Conservation (phyloP, 1,139 yeast genomes). For the Suhomyces guaymorum region DNA sequence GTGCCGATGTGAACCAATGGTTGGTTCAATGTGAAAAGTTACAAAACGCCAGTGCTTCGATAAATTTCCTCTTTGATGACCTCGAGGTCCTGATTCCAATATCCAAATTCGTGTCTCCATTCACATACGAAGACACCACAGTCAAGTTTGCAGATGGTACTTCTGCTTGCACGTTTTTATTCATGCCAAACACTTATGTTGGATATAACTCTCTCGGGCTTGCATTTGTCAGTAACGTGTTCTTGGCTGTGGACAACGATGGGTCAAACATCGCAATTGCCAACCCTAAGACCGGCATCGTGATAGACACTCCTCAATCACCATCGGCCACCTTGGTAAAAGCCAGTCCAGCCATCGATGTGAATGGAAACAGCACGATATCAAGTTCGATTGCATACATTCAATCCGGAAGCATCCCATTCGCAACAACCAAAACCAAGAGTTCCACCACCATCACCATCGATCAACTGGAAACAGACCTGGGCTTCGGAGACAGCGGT, state of each 20-base stretch:
- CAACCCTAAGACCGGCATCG: slow-evolving; percentile 35
- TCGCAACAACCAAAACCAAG: slow-evolving; percentile 30
- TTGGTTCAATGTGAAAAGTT: slow-evolving; percentile 61
- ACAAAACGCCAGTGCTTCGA: slow-evolving; percentile 43
- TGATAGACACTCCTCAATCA: too few relatives aligned
- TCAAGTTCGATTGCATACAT: slow-evolving; percentile 30
- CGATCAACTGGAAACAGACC: neutral
- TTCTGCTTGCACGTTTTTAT: slow-evolving; percentile 59
- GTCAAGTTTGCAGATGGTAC: slow-evolving; percentile 56
- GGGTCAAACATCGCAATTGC: slow-evolving; percentile 60
- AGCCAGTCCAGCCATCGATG: too few relatives aligned
- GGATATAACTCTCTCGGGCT: slow-evolving; percentile 66
- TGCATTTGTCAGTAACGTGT: slow-evolving; percentile 56
- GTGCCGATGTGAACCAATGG: slow-evolving; percentile 56
- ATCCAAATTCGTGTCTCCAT: slow-evolving; percentile 47
- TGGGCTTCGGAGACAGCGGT: slow-evolving; percentile 1
- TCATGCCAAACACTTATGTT: slow-evolving; percentile 49
- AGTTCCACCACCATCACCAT: slow-evolving; percentile 2
- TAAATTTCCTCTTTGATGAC: slow-evolving; percentile 58
- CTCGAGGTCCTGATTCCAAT: slow-evolving; percentile 56
- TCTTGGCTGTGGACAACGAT: slow-evolving; percentile 68
- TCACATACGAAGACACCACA: slow-evolving; percentile 23
- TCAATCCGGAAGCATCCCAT: slow-evolving; percentile 49
- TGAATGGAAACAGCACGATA: slow-evolving; percentile 3
- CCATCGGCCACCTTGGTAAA: too few relatives aligned